Conservation (phyloP, 495 filamentous ascomycete genomes). For the Aspergillus panamensis region DNA sequence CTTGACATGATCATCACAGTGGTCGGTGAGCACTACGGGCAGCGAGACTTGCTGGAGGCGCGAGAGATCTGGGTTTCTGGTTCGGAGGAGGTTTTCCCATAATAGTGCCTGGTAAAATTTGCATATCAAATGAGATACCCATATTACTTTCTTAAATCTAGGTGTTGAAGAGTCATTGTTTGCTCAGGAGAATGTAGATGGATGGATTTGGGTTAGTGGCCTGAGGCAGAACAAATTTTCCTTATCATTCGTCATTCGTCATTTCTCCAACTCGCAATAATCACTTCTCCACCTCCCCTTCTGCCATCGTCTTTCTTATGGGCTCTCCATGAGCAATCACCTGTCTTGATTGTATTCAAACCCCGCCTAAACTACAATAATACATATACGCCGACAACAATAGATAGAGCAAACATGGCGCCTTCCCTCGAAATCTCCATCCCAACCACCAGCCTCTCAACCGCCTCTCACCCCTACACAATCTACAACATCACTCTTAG, state of each 20-base stretch:
- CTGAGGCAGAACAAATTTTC: neutral
- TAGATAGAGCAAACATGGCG: slow-evolving; percentile 53
- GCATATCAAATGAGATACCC: slow-evolving; percentile 9
- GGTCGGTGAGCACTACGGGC: slow-evolving; percentile 85
- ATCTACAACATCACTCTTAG: slow-evolving; percentile 89
- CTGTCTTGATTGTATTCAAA: neutral
- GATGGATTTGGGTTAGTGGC: neutral
- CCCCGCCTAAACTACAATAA: neutral
- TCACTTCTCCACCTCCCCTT: neutral
- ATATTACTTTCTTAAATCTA: neutral
- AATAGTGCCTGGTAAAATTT: neutral
- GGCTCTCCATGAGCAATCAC: neutral
- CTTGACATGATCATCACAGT: slow-evolving; percentile 92
- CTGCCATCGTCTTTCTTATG: neutral
- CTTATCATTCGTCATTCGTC: neutral
- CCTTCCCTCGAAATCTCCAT: slow-evolving; percentile 78
- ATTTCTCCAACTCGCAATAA: slow-evolving; percentile 3
- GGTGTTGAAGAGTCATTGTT: neutral
- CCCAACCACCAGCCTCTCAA: slow-evolving; percentile 64
- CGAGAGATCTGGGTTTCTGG: slow-evolving; percentile 48
- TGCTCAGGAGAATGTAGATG: neutral
- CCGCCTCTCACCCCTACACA: slow-evolving; percentile 71
- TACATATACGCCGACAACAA: neutral
- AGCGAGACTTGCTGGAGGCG: slow-evolving; percentile 77
- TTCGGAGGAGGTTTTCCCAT: neutral